Conservation (phyloP, 148 eudicot genomes). For the Diospyros kaki region DNA sequence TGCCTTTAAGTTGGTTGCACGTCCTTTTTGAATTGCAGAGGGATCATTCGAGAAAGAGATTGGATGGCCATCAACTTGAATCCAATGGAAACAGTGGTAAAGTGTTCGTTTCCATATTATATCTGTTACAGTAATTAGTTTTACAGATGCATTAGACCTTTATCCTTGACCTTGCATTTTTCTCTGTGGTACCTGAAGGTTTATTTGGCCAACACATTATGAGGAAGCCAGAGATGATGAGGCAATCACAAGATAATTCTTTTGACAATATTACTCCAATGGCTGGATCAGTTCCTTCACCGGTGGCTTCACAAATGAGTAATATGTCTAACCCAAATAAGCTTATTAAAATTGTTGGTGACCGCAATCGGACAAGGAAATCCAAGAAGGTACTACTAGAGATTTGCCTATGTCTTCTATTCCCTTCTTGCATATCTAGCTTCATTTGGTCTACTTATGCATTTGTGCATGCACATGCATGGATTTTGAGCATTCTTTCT, state of each 20-base stretch:
- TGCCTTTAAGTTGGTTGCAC: background rate
- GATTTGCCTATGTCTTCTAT: background rate
- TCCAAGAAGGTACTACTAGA: slow-evolving; percentile 63
- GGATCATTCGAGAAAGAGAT: slow-evolving; percentile 60
- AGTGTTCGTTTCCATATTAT: slow-evolving; percentile 10
- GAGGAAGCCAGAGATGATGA: slow-evolving; percentile 65
- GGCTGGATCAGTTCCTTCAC: slow-evolving; percentile 75
- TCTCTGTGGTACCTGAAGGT: slow-evolving; percentile 33
- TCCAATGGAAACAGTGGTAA: slow-evolving; percentile 76
- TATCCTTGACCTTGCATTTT: background rate
- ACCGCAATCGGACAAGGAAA: slow-evolving; percentile 74
- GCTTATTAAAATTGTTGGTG: slow-evolving; percentile 74
- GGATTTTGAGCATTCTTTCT: slow-evolving; percentile 22
- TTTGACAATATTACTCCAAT: slow-evolving; percentile 54
- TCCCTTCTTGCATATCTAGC: background rate
- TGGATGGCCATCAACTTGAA: slow-evolving; percentile 56
- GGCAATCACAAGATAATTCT: slow-evolving; percentile 62
- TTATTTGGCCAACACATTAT: slow-evolving; percentile 50
- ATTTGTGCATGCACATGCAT: background rate
- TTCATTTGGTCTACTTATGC: background rate
- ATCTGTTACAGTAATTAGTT: background rate
- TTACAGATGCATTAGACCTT: background rate
- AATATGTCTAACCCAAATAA: slow-evolving; percentile 81
- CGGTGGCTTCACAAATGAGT: slow-evolving; percentile 89
- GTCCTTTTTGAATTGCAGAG: slow-evolving; percentile 46